These are phyloP conservation scores for Ogataea chonburiensis DNA, from an alignment of 805 yeast species.

Conservation along the genomic window DNA sequence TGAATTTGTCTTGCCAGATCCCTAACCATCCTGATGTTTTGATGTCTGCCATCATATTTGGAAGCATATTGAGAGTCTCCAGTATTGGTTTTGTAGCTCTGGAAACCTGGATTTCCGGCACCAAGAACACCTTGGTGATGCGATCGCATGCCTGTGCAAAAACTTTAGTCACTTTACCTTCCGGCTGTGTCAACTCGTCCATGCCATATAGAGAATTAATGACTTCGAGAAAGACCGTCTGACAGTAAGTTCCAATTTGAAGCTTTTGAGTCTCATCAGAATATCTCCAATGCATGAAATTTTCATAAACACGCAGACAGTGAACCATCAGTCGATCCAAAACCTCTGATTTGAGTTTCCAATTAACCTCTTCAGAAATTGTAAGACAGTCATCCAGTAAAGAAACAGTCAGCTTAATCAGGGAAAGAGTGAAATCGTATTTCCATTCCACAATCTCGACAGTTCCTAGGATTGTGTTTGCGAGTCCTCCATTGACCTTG, in stretches of 20 bases:
- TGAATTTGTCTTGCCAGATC: slow-evolving; percentile 49
- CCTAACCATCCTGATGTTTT: slow-evolving; percentile 40
- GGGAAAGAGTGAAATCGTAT: slow-evolving; percentile 59
- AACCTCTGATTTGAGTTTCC: slow-evolving; percentile 50
- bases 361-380: slow-evolving; percentile 37
- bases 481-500: slow-evolving; percentile 63
- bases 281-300: slow-evolving; percentile 70
- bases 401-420: slow-evolving; percentile 53
- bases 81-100: slow-evolving; percentile 57
- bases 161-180: slow-evolving; percentile 45
- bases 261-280: slow-evolving; percentile 53
- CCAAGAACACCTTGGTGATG: slow-evolving; percentile 57
- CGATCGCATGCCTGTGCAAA: slow-evolving; percentile 50
- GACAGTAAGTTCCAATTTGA: slow-evolving; percentile 55
- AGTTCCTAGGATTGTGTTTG: slow-evolving; percentile 61
- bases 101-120: slow-evolving; percentile 45
- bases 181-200: slow-evolving; percentile 38
- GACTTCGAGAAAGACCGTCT: slow-evolving; percentile 55
- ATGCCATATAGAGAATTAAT: slow-evolving; percentile 55
- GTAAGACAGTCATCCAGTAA: slow-evolving; percentile 52
- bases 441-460: slow-evolving; percentile 69
- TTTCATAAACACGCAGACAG: slow-evolving; percentile 68
- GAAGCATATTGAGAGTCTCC: slow-evolving; percentile 46
- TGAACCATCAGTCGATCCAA: slow-evolving; percentile 54
- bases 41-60: slow-evolving; percentile 25